A percentile compares a stretch with the other conserved stretches of the same genome.
Conservation (phyloP, 345 rosid genomes). For the Eucalyptus globulus region DNA sequence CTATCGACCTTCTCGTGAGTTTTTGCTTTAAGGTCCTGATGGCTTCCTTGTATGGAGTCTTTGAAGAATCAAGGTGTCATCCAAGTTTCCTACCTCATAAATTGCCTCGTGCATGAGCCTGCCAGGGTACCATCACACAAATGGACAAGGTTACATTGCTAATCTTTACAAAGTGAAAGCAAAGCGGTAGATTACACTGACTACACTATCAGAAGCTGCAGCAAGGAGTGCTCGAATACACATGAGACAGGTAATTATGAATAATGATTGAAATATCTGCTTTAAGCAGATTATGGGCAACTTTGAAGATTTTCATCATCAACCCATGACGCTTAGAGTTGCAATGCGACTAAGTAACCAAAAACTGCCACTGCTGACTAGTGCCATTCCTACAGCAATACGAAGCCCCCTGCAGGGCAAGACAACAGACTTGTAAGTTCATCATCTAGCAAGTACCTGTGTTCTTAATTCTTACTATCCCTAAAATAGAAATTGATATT, state of each 20-base stretch:
- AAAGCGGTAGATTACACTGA: background rate
- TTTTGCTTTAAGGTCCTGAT: slow-evolving; percentile 82
- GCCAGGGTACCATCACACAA: background rate
- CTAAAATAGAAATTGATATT: background rate
- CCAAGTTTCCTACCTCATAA: slow-evolving; percentile 78
- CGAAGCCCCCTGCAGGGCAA: background rate
- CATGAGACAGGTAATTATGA: background rate
- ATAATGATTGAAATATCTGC: background rate
- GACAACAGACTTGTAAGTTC: background rate
- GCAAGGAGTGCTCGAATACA: background rate
- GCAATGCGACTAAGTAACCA: background rate
- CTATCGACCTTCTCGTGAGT: slow-evolving; percentile 94
- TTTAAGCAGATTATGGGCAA: background rate
- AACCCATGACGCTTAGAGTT: background rate
- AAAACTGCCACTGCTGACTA: background rate
- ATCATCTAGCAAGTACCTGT: background rate
- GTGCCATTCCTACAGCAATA: background rate
- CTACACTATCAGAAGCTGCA: background rate
- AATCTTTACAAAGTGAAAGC: background rate
- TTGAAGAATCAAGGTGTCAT: slow-evolving; percentile 86
- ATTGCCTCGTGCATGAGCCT: slow-evolving; percentile 51
- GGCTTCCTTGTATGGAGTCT: slow-evolving; percentile 81
- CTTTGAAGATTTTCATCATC: background rate
- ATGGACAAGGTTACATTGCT: background rate
- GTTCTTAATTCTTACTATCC: background rate